A percentile compares a stretch with the other conserved stretches of the same genome.
Conservation (phyloP, 352 stramenopile genomes). For the Thraustochytrium striatum region DNA sequence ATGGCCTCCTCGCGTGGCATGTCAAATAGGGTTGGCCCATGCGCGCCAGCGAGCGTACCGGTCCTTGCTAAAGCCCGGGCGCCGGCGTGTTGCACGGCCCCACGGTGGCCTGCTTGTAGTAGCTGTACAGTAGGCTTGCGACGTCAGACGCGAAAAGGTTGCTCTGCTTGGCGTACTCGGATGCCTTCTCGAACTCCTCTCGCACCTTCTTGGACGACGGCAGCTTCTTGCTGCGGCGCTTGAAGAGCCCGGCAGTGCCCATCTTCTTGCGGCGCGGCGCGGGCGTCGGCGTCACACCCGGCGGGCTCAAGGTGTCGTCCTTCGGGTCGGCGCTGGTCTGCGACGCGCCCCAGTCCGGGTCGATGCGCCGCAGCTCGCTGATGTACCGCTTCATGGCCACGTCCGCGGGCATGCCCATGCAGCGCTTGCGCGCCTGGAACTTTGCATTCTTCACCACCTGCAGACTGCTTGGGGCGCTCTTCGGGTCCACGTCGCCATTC, state of each 20-base stretch:
- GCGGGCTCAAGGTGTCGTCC: not conserved
- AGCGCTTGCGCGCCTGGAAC: slow-evolving; percentile 8
- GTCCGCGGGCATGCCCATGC: not conserved
- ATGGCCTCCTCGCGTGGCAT: slow-evolving; percentile 17
- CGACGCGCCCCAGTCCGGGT: slow-evolving; percentile 16
- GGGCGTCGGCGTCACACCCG: not conserved
- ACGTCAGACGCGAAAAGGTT: not conserved
- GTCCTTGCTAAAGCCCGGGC: slow-evolving; percentile 2
- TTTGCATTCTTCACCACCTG: slow-evolving; percentile 20
- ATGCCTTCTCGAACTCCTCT: slow-evolving; percentile 8
- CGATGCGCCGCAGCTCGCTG: not conserved
- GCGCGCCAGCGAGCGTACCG: slow-evolving; percentile 19
- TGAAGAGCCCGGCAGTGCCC: not conserved
- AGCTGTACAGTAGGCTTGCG: not conserved
- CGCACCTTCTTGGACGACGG: not conserved
- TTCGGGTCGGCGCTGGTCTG: not conserved
- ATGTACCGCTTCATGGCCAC: slow-evolving; percentile 33
- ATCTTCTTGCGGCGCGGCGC: not conserved
- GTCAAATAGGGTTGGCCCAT: slow-evolving; percentile 25
- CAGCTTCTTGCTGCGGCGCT: not conserved
- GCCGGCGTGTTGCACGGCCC: slow-evolving; percentile 10
- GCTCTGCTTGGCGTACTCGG: slow-evolving; percentile 3
- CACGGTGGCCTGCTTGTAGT: slow-evolving; percentile 21
- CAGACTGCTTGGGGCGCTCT: not conserved
- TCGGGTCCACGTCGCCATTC: slow-evolving; percentile 18